Percentiles rank a stretch among this genome's conserved stretches.
These are phyloP conservation scores for Cercospora janseana DNA, from an alignment of 2,329 filamentous ascomycete genomes.

Conservation along the genomic window DNA sequence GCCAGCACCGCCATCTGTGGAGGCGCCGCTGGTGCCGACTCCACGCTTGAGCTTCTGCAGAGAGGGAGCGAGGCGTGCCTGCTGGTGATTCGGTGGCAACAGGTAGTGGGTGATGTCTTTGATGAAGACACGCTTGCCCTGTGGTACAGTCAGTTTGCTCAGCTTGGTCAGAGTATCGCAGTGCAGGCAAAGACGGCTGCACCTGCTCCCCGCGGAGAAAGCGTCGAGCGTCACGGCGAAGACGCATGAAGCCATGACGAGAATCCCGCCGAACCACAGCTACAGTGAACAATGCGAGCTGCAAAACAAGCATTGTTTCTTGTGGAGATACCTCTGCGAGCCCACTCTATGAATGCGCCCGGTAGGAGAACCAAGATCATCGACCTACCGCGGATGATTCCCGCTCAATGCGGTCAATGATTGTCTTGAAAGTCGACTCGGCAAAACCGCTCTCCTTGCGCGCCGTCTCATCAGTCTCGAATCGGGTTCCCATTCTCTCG, in stretches of 20 bases:
- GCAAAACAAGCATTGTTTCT: too few relatives aligned
- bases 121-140: constrained; percentile 94
- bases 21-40: constrained; percentile 53
- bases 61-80: constrained; percentile 74
- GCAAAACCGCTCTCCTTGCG: constrained; percentile 62
- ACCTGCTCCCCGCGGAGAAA: not conserved
- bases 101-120: constrained; percentile 97
- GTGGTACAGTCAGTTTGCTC: constrained; percentile 24
- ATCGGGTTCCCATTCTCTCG: constrained; percentile 78
- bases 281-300: too few relatives aligned
- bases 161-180: not conserved
- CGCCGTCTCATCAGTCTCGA: constrained; percentile 63
- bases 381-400: constrained; percentile 68
- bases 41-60: constrained; percentile 58
- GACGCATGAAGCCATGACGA: constrained; percentile 5
- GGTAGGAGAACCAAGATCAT: constrained; percentile 12
- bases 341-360: constrained; percentile 18
- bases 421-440: constrained; percentile 69
- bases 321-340: too few relatives aligned
- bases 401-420: constrained; percentile 72
- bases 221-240: not conserved
- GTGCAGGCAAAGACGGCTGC: not conserved
- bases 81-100: constrained; percentile 68
- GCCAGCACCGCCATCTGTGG: constrained; percentile 33
- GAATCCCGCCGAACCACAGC: not conserved